Base-by-base conservation (phyloP, 78 protist species). In the Tieghemostelium lacteum region DNA sequence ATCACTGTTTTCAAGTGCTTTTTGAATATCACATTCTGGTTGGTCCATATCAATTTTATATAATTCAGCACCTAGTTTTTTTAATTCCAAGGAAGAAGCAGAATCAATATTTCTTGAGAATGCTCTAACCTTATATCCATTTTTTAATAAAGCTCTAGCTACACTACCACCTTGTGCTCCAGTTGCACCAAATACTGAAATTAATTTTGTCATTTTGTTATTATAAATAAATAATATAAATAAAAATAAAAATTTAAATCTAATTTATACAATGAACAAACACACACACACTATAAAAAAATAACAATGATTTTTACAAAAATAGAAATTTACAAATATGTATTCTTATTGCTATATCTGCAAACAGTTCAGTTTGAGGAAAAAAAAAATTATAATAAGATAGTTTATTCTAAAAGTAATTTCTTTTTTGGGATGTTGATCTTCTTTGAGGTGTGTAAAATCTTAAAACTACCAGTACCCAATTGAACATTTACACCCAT, bases 381-480 rank as follows among this genome's bases (percentile, higher is more conserved):
- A n/a, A n/a, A n/a, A n/a, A n/a, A n/a, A n/a, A n/a, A n/a, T n/a
- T n/a, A n/a, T n/a, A n/a, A n/a, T n/a, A n/a, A n/a, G n/a, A n/a
- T n/a, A n/a, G n/a, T 45, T 45, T 6, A 45, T 45, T 69, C 34
- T 39, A 80, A 67, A 24, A 80, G 37, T 29, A 67, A 64, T 3
- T 49, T 33, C 57, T 55, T 80, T 49, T 58, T 80, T 64, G 88
- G 88, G 50, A 80, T 58, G 57, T 66, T 66, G 14, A 33, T 66
- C 26, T 66, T 66, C 17, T 64, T 54, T 26, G 76, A 52, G n/a
- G 14, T 67, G 34, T 86, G 73, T 17, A 97, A 74, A 16, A 98
- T 33, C 74, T 94, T 94, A 94, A 98, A 97, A 39, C 95, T 31
- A 60, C 99, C 99, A 0, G 99, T 98, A 29, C 99, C 99, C 17